Evolutionary conservation across 306 rosid genomes (phyloP).

Genomic region (Trichosanthes truncata): DNA sequence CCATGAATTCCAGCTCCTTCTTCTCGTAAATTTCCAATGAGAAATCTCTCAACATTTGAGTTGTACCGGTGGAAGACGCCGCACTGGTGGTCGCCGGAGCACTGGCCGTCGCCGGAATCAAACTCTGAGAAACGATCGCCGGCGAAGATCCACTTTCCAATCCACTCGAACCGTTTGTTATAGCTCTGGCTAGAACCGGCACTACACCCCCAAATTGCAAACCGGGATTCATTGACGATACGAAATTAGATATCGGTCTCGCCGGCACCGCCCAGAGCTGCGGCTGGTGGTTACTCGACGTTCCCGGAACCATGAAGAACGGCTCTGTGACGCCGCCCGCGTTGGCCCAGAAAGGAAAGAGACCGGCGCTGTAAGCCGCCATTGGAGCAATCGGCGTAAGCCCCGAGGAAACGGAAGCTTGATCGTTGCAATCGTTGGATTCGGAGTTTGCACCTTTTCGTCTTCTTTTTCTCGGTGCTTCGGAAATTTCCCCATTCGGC

Average conservation of each 20-base stretch:
- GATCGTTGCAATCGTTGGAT: constrained; percentile 40
- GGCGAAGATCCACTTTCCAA: constrained; percentile 18
- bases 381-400: constrained; percentile 47
- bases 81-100: background rate
- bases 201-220: constrained; percentile 20
- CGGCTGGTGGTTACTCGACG: constrained; percentile 20
- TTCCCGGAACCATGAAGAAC: constrained; percentile 38
- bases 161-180: constrained; percentile 16
- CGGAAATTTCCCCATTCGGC: constrained; percentile 30
- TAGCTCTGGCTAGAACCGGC: constrained; percentile 15
- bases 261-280: constrained; percentile 73
- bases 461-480: constrained; percentile 32
- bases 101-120: constrained; percentile 19
- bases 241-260: constrained; percentile 55
- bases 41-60: constrained; percentile 62
- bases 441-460: constrained; percentile 35
- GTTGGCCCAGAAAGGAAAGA: constrained; percentile 51
- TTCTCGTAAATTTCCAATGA: constrained; percentile 58
- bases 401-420: constrained; percentile 45
- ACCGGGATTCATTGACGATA: constrained; percentile 32
- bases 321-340: constrained; percentile 35
- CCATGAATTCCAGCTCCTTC: constrained; percentile 69
- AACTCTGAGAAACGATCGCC: constrained; percentile 29
- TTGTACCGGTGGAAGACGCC: background rate
- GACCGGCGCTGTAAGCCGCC: constrained; percentile 12